phyloP scores from a whole-genome alignment of 2,329 filamentous ascomycete genomes.

The Trichophyton simii region DNA sequence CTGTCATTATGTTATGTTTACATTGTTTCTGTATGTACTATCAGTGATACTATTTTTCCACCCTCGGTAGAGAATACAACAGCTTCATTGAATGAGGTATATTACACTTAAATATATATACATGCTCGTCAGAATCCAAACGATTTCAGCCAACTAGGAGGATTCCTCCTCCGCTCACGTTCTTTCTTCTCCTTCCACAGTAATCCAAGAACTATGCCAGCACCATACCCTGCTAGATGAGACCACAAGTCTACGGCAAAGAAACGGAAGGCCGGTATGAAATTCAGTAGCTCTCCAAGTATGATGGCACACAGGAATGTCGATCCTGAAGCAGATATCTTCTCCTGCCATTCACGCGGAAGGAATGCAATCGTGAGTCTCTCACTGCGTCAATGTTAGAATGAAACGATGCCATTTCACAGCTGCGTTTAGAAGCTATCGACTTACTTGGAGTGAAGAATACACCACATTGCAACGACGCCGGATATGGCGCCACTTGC shows the following conservation, averaged over 20 bases:
- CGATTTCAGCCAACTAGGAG: not conserved
- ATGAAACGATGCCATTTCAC: not conserved
- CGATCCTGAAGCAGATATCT: constrained; percentile 31
- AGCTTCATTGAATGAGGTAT: no score
- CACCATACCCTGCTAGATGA: constrained; percentile 32
- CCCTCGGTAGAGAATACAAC: no score
- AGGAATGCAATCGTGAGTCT: constrained; percentile 32
- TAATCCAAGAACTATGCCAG: constrained; percentile 22
- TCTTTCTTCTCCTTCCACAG: constrained; percentile 15
- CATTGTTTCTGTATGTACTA: not conserved
- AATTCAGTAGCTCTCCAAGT: constrained; percentile 25
- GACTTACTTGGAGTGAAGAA: constrained; percentile 32
- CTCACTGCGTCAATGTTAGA: constrained; percentile 19
- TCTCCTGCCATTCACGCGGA: constrained; percentile 28
- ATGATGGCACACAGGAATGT: constrained; percentile 27
- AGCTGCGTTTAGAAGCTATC: not conserved
- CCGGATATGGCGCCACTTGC: constrained; percentile 41
- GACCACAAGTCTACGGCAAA: constrained; percentile 30
- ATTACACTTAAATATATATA: not conserved
- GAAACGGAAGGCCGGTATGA: constrained; percentile 21
- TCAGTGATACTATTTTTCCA: not conserved
- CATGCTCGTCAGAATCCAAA: not conserved
- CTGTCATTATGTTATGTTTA: not conserved
- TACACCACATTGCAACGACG: constrained; percentile 39
- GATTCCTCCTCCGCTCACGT: constrained; percentile 12